Percentiles rank a stretch among this genome's conserved stretches.
These are phyloP conservation scores for Kappamyces sp. DNA, from an alignment of 192 early-diverging fungal genomes.

Conservation along the genomic window DNA sequence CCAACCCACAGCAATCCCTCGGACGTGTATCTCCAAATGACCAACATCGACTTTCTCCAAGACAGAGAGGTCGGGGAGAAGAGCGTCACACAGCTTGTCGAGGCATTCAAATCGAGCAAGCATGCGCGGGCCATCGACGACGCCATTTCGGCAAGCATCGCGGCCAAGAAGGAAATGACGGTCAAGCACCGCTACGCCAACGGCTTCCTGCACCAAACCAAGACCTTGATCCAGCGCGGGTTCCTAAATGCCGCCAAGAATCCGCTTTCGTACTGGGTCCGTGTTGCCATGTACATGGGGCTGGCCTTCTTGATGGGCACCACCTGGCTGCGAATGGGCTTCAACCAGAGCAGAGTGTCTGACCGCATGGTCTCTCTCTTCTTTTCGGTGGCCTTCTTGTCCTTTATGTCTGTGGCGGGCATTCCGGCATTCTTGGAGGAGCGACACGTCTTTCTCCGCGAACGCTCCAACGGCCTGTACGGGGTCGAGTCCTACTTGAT, in stretches of 20 bases:
- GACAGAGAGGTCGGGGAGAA: constrained; percentile 4
- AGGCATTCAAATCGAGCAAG: not conserved
- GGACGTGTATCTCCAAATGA: constrained; percentile 48
- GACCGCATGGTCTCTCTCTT: constrained; percentile 32
- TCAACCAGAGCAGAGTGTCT: constrained; percentile 22
- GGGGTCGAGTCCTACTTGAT: constrained; percentile 24
- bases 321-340: constrained; percentile 23
- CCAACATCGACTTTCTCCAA: constrained; percentile 33
- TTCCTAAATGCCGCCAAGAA: constrained; percentile 21
- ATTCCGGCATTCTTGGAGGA: constrained; percentile 41
- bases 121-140: not conserved
- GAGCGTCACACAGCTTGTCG: not conserved
- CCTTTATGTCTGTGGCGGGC: constrained; percentile 32
- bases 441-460: constrained; percentile 33
- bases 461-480: constrained; percentile 29
- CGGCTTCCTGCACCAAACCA: constrained; percentile 24
- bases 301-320: constrained; percentile 32
- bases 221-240: constrained; percentile 15
- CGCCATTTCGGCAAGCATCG: too few species aligned
- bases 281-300: constrained; percentile 35
- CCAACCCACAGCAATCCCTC: constrained; percentile 53
- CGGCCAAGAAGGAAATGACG: too few species aligned
- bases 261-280: constrained; percentile 31
- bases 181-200: constrained; percentile 13
- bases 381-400: constrained; percentile 15